Percentiles rank a stretch among this genome's conserved stretches.
phyloP scores from a whole-genome alignment of 768 basidiomycete genomes.

The Kwoniella heveanensis region DNA sequence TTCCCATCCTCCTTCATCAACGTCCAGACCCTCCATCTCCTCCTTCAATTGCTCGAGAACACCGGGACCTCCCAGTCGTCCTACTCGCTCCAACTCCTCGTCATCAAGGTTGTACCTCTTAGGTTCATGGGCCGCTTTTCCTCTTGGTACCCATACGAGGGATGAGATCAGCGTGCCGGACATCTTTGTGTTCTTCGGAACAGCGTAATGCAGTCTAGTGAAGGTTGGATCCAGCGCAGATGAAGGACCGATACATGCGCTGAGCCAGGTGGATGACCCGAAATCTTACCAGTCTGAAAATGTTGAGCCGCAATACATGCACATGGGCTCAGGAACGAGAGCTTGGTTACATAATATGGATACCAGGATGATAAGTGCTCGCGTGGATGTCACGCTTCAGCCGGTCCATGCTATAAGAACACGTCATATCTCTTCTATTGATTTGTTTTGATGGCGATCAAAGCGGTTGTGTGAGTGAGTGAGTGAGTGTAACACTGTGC shows the following conservation, averaged over 20 bases:
- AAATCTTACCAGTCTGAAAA: not conserved
- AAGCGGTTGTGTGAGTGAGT: not conserved
- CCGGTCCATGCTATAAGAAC: not conserved
- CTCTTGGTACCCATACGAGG: conserved; percentile 71
- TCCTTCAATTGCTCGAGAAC: conserved; percentile 75
- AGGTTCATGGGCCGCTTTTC: conserved; percentile 73
- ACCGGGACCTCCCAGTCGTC: conserved; percentile 87
- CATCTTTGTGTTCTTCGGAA: too few species aligned
- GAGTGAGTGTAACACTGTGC: not conserved
- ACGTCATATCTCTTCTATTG: not conserved
- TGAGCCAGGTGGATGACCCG: not conserved
- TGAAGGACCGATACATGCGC: not conserved
- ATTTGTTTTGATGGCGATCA: not conserved
- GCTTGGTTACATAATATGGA: not conserved
- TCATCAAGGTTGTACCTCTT: conserved; percentile 88
- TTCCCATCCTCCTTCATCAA: conserved; percentile 77
- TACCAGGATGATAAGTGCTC: not conserved
- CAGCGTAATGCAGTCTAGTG: too few species aligned
- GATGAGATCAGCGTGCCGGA: conserved; percentile 55
- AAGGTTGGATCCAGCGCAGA: too few species aligned
- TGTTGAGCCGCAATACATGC: not conserved
- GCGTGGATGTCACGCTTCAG: not conserved
- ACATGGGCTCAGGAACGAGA: not conserved
- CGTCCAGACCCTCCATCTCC: conserved; percentile 71
- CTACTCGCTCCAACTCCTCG: conserved; percentile 83